phyloP scores from a whole-genome alignment of 768 basidiomycete species.

The Hirschioporus abietinus region DNA sequence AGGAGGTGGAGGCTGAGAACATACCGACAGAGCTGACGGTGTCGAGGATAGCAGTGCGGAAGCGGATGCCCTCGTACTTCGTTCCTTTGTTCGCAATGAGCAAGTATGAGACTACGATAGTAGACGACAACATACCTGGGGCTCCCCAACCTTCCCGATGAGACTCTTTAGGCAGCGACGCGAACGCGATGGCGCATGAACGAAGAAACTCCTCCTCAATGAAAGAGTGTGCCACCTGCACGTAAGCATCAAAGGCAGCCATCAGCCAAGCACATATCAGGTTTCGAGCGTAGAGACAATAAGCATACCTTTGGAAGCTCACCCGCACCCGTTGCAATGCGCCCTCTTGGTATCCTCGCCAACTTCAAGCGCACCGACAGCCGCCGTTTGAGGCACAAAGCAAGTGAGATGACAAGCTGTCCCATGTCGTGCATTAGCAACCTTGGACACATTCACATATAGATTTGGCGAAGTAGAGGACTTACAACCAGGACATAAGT shows the following conservation, averaged over 20 bases:
- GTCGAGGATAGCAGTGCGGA: slow-evolving; percentile 61
- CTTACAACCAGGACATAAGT: slow-evolving; percentile 67
- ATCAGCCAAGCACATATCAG: background rate
- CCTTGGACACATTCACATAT: background rate
- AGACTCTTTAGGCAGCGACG: slow-evolving; percentile 48
- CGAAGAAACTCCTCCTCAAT: slow-evolving; percentile 72
- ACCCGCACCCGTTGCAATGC: slow-evolving; percentile 42
- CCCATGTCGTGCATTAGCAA: background rate
- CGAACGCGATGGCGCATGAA: slow-evolving; percentile 59
- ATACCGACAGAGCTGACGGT: slow-evolving; percentile 66
- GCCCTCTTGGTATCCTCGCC: slow-evolving; percentile 61
- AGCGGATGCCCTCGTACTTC: slow-evolving; percentile 53
- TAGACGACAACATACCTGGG: slow-evolving; percentile 30
- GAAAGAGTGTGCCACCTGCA: slow-evolving; percentile 58
- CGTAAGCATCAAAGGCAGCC: background rate
- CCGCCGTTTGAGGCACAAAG: slow-evolving; percentile 63
- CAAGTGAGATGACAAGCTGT: slow-evolving; percentile 52
- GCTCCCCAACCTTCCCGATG: slow-evolving; percentile 72
- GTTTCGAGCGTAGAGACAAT: background rate
- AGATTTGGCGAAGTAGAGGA: slow-evolving; percentile 9
- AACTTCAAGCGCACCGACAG: slow-evolving; percentile 60
- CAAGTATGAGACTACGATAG: no score
- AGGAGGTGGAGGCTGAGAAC: slow-evolving; percentile 19
- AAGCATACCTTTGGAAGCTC: slow-evolving; percentile 57
- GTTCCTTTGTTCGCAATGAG: slow-evolving; percentile 27